Conservation (phyloP, 1,284 basidiomycete genomes). For the Tilletia caries region DNA sequence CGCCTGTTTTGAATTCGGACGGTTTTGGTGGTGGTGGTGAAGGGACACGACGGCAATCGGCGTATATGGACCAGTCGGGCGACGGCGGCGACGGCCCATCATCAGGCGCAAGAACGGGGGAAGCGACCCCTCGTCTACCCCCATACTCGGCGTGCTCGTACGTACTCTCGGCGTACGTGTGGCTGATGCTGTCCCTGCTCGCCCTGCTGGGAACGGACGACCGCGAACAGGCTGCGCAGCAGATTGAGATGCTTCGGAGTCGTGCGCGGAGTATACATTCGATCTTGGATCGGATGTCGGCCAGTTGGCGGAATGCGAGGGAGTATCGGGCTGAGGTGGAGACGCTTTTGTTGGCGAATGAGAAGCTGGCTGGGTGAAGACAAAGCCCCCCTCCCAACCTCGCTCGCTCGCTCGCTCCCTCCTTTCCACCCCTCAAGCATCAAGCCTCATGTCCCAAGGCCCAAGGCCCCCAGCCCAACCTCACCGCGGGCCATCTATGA, state of each 20-base stretch:
- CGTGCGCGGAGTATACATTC: not conserved
- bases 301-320: not conserved
- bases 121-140: slow-evolving; percentile 31
- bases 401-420: too few species aligned
- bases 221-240: not conserved
- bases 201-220: slow-evolving; percentile 28
- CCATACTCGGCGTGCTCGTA: slow-evolving; percentile 42
- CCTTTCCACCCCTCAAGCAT: too few species aligned
- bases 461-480: too few species aligned
- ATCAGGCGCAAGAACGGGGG: too few species aligned
- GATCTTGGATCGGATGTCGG: not conserved
- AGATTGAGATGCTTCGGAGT: slow-evolving; percentile 13
- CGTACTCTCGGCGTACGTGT: slow-evolving; percentile 38
- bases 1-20: not conserved
- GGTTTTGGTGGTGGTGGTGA: slow-evolving; percentile 20
- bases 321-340: slow-evolving; percentile 10
- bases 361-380: not conserved
- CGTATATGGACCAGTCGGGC: not conserved
- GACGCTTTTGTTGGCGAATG: slow-evolving; percentile 10
- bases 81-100: not conserved
- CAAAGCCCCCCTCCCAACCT: not conserved
- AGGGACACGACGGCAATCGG: not conserved
- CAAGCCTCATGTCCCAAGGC: too few species aligned
- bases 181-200: slow-evolving; percentile 41
- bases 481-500: too few species aligned